These are phyloP conservation scores for Boletus subcaerulescens DNA, from an alignment of 768 basidiomycete species.

Conservation along the genomic window DNA sequence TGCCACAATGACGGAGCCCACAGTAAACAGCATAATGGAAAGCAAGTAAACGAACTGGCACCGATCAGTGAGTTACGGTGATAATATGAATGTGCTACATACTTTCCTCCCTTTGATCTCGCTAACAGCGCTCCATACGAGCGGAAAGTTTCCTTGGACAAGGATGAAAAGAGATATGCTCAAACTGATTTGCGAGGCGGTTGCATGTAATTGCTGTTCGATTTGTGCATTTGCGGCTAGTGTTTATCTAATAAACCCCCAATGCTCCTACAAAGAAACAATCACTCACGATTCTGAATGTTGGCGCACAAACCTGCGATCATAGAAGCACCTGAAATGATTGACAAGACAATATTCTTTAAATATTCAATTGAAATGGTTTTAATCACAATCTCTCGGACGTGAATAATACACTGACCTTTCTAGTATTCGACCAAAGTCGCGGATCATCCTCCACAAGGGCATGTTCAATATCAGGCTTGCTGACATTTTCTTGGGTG, in stretches of 20 bases:
- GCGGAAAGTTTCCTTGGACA: constrained; percentile 54
- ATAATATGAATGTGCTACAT: constrained; percentile 5
- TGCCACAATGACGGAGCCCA: constrained; percentile 59
- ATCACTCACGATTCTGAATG: constrained; percentile 30
- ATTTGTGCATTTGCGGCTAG: constrained; percentile 70
- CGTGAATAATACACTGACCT: constrained; percentile 37
- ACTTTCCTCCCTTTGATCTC: constrained; percentile 75
- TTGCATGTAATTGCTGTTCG: constrained; percentile 58
- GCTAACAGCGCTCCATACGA: constrained; percentile 32
- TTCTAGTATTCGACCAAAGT: constrained; percentile 52
- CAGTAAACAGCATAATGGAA: constrained; percentile 49
- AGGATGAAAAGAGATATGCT: constrained; percentile 71
- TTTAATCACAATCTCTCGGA: not conserved
- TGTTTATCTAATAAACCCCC: not conserved
- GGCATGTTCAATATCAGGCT: constrained; percentile 38
- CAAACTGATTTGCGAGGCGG: constrained; percentile 59
- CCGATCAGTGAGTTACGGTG: not conserved
- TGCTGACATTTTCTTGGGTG: not conserved
- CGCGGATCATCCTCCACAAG: constrained; percentile 61
- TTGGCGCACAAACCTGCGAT: constrained; percentile 27
- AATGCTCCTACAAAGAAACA: not conserved
- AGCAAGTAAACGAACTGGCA: constrained; percentile 52
- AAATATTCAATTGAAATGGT: not conserved
- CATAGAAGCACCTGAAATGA: constrained; percentile 29
- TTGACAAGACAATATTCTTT: constrained; percentile 21